phyloP scores from a whole-genome alignment of 495 filamentous ascomycete genomes.

The Daldinia caldariorum region DNA sequence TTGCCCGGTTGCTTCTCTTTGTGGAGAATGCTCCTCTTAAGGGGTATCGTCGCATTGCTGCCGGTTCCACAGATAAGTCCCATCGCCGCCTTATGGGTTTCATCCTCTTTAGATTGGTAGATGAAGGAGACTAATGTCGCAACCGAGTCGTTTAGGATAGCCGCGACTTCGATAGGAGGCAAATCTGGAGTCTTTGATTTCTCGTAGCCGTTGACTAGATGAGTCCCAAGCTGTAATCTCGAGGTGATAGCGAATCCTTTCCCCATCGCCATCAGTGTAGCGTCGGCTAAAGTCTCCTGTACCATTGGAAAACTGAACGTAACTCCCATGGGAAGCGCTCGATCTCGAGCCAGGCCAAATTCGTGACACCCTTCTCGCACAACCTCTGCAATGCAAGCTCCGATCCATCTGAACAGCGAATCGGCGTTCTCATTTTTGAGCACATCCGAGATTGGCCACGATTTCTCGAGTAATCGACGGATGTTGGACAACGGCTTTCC shows the following conservation, averaged over 20 bases:
- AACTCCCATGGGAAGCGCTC: conserved; percentile 76
- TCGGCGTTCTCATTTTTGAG: conserved; percentile 81
- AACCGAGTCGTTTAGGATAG: conserved; percentile 84
- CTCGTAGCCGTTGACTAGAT: conserved; percentile 75
- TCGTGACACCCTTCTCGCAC: conserved; percentile 59
- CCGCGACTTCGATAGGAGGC: conserved; percentile 74
- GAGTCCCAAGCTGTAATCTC: conserved; percentile 74
- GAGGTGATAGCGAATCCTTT: conserved; percentile 85
- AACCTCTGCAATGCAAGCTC: conserved; percentile 76
- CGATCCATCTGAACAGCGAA: conserved; percentile 82
- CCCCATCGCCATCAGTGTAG: conserved; percentile 85
- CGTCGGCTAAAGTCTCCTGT: conserved; percentile 78
- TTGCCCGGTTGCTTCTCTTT: conserved; percentile 64
- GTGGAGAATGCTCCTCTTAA: conserved; percentile 71
- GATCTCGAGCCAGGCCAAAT: conserved; percentile 42
- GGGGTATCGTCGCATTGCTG: conserved; percentile 82
- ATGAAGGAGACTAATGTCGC: conserved; percentile 81
- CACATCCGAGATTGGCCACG: conserved; percentile 82
- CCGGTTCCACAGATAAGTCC: conserved; percentile 86
- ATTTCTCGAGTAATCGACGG: conserved; percentile 70
- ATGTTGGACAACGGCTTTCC: conserved; percentile 54
- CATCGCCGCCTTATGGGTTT: conserved; percentile 67
- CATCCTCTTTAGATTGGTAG: conserved; percentile 64
- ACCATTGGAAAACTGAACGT: conserved; percentile 90
- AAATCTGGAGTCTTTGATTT: conserved; percentile 58